phyloP scores from a whole-genome alignment of 441 rosid species.

The Aquilaria agallochum region DNA sequence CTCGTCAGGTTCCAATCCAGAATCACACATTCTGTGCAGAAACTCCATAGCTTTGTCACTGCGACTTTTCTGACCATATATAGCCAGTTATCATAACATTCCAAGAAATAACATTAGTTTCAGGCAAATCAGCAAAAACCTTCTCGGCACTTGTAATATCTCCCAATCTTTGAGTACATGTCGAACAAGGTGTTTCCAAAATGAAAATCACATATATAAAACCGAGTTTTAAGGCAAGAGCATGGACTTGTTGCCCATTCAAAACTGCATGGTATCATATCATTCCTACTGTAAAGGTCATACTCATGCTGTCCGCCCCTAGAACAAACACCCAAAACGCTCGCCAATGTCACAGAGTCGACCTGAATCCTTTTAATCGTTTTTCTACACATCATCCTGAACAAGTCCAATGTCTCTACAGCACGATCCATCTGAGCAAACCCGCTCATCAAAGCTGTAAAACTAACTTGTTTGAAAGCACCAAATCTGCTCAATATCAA shows the following conservation, averaged over 20 bases:
- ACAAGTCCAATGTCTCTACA: slow-evolving; percentile 57
- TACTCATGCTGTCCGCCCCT: slow-evolving; percentile 30
- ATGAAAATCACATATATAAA: slow-evolving; percentile 46
- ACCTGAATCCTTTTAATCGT: slow-evolving; percentile 26
- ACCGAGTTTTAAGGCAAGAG: slow-evolving; percentile 56
- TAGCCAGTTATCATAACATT: slow-evolving; percentile 85
- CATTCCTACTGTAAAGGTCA: slow-evolving; percentile 16
- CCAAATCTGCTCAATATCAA: slow-evolving; percentile 50
- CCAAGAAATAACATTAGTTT: slow-evolving; percentile 64
- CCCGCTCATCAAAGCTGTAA: slow-evolving; percentile 56
- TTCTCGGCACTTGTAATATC: slow-evolving; percentile 57
- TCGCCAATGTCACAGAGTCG: slow-evolving; percentile 64
- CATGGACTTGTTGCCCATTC: slow-evolving; percentile 60
- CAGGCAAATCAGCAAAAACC: slow-evolving; percentile 42
- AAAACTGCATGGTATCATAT: slow-evolving; percentile 13
- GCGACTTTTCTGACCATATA: slow-evolving; percentile 35
- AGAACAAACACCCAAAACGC: slow-evolving; percentile 58
- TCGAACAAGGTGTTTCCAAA: slow-evolving; percentile 65
- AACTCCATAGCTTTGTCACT: slow-evolving; percentile 40
- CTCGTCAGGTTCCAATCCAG: slow-evolving; percentile 61
- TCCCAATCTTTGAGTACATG: slow-evolving; percentile 48
- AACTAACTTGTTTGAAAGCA: slow-evolving; percentile 20
- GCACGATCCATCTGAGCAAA: slow-evolving; percentile 42
- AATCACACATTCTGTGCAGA: slow-evolving; percentile 43
- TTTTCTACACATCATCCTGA: slow-evolving; percentile 45